phyloP scores from a whole-genome alignment of 192 early-diverging fungal genomes.

The Glomus cerebriforme region DNA sequence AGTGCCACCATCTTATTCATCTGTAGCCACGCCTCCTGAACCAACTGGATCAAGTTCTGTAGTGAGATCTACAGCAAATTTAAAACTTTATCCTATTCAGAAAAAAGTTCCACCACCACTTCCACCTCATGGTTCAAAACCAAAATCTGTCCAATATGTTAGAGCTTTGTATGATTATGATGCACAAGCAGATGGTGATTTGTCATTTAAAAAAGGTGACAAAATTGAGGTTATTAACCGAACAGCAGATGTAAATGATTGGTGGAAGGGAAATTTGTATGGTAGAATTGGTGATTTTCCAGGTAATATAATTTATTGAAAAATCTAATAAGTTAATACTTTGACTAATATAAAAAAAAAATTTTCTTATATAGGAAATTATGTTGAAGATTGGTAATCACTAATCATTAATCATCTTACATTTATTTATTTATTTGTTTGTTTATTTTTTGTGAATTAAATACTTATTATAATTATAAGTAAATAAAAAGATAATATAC shows the following conservation, averaged over 20 bases:
- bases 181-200: conserved; percentile 71
- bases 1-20: conserved; percentile 7
- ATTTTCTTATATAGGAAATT: background rate
- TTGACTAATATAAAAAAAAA: background rate
- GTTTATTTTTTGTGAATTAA: no score
- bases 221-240: conserved; percentile 67
- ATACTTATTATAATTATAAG: no score
- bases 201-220: conserved; percentile 72
- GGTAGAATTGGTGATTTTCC: conserved; percentile 71
- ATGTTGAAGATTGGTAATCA: background rate
- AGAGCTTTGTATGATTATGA: conserved; percentile 79
- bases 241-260: conserved; percentile 63
- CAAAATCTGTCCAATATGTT: conserved; percentile 47
- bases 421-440: no score
- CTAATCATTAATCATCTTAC: no score
- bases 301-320: conserved; percentile 48
- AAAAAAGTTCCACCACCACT: conserved; percentile 29
- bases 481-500: no score
- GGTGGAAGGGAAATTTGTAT: conserved; percentile 80
- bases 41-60: background rate
- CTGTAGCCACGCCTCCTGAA: background rate
- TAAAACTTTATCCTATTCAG: background rate
- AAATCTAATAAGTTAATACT: background rate
- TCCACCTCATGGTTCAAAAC: conserved; percentile 40
- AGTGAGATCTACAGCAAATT: background rate